Base-by-base conservation (phyloP, 805 yeast genomes). In the Zygoascus ofunaensis region DNA sequence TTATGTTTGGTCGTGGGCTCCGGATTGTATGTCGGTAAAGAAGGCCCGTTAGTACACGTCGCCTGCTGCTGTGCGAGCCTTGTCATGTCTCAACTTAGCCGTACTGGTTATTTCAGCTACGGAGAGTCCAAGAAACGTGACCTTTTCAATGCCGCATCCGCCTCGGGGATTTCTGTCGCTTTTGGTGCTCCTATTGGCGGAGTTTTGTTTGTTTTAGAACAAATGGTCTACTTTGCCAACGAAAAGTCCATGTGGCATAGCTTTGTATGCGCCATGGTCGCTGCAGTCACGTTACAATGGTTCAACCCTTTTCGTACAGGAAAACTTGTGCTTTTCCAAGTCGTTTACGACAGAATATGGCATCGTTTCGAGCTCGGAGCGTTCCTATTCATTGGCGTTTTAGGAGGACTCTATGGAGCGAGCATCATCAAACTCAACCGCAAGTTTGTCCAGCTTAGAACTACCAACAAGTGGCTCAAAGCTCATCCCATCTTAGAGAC, bases 151-250 rank as follows among this genome's bases (percentile, higher is more conserved):
- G 87, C 94, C 1, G 84, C 89, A 0, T 74, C 85, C 1, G 89
- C 94, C 0, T 80, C 89, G 1, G 95, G 95, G 4, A 80, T 86
- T 20, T 77, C 89, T 0, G 84, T 82, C 12, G 94, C 95, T 0
- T 85, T 86, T 62, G 82, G 82, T 48, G 79, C 94, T 0, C 95
- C 95, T 2, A 79, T 87, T 45, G 94, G 94, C 5, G 95, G 95
- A 1, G 92, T 87, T 1, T 59, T 86, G 26, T 87, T 85, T 59
- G 80, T 82, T 3, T 59, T 83, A 17, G 94, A 86, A 55, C 78
- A 77, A 49, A 66, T 81, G 37, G 76, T 81, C 3, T 73, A 79
- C 28, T 82, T 74, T 55, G 77, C 80, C 55, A 74, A 73, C 39
- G 76, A 80, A 18, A 74, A 71, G 48, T 70, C 80, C 48, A 75